Evolutionary conservation across 768 basidiomycete species (phyloP), one percentile per base, ranked within the genome.

Genomic region (Mycena galopus): DNA sequence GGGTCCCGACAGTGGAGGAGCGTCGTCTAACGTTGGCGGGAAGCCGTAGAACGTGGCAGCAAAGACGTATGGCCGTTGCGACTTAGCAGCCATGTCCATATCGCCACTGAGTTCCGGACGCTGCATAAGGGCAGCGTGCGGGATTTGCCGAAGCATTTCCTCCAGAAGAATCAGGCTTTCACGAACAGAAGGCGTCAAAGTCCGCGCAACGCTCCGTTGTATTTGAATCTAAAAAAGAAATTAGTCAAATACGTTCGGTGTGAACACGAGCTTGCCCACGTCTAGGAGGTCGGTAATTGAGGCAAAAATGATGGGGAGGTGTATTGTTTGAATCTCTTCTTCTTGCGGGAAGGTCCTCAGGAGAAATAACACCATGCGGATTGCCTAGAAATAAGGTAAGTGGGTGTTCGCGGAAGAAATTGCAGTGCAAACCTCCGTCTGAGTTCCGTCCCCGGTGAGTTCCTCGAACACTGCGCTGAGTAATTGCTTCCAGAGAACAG

Each of bases 401-500:
- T 69, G 35, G 65, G 66, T 65, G 39, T 37, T 29, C 19, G n/a
- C 32, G 37, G 19, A 69, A 44, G 29, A 14, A 32, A 59, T n/a
- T 11, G 19, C 62, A 19, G 67, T 44, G 68, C 81, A 33, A 75
- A 92, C 93, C 85, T 93, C 91, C 33, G 82, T 78, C 10, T 79
- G 75, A 3, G 75, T 77, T 32, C 82, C 85, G 67, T 86, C 82
- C 5, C 86, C 86, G 3, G 78, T 79, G 19, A 95, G 81, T 67
- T 93, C 90, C 2, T 83, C 74, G 71, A 93, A 84, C n/a, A 93
- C 82, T 9, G 86, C 81, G 47, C 81, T 77, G 63, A 95, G 86
- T 0, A 99, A 77, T 56, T 91, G 88, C 75, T 90, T 93, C 97
- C 97, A 99, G 5, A 96, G 85, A 51, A 96, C 85, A 65, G 90